Conservation (phyloP, 106 monocot genomes). For the Iris macrosiphon region DNA sequence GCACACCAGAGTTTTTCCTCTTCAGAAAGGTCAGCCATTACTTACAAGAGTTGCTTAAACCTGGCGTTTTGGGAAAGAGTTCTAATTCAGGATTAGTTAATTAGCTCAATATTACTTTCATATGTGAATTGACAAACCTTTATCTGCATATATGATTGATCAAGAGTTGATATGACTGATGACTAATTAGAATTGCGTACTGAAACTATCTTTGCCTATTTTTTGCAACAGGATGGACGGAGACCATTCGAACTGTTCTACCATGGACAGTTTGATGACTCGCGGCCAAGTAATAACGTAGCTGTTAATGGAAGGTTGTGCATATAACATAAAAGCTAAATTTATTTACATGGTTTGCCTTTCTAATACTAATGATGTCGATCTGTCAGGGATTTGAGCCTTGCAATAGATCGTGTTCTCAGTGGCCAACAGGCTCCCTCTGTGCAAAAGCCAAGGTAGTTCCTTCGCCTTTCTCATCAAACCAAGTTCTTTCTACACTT, state of each 20-base stretch:
- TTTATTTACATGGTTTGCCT: background rate
- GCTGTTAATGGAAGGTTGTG: slow-evolving; percentile 82
- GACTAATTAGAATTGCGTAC: background rate
- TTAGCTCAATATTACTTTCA: background rate
- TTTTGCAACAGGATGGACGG: slow-evolving; percentile 59
- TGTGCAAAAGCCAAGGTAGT: slow-evolving; percentile 70
- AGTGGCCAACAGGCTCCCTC: slow-evolving; percentile 56
- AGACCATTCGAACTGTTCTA: slow-evolving; percentile 90
- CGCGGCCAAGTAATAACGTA: slow-evolving; percentile 62
- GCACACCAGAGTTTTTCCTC: slow-evolving; percentile 97
- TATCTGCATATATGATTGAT: background rate
- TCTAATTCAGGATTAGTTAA: background rate
- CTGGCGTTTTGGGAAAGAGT: background rate
- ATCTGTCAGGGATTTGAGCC: slow-evolving; percentile 65
- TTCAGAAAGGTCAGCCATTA: slow-evolving; percentile 68
- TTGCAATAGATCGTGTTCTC: slow-evolving; percentile 83
- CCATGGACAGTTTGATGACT: slow-evolving; percentile 97
- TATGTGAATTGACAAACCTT: background rate
- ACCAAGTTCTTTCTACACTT: background rate
- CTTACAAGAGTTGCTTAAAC: background rate
- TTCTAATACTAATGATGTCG: background rate
- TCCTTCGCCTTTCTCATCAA: background rate
- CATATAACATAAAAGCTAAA: background rate
- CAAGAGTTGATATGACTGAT: background rate
- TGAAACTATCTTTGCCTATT: background rate